phyloP scores from a whole-genome alignment of 768 basidiomycete species.

The Lyophyllum decastes region DNA sequence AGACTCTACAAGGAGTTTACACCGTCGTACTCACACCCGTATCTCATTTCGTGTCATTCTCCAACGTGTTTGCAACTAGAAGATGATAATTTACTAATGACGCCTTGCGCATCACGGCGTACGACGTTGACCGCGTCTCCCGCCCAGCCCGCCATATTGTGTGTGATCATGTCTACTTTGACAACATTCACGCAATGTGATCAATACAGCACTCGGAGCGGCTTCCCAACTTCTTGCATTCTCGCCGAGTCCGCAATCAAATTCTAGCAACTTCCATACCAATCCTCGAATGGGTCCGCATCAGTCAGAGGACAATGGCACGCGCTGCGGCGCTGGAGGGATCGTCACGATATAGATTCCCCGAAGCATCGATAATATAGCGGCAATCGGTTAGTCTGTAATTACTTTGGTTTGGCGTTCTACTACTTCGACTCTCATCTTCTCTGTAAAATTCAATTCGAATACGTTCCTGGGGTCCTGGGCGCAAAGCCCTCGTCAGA shows the following conservation, averaged over 20 bases:
- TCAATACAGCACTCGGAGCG: background rate
- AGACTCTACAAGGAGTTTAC: background rate
- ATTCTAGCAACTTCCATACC: slow-evolving; percentile 14
- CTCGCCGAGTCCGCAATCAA: slow-evolving; percentile 3
- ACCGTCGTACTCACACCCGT: background rate
- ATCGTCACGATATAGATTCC: background rate
- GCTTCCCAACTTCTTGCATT: slow-evolving; percentile 6
- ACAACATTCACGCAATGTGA: background rate
- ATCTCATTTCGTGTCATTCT: background rate
- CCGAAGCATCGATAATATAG: background rate
- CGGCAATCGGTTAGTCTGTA: background rate
- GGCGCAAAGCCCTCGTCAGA: background rate
- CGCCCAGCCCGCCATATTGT: too few species aligned
- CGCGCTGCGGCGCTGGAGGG: background rate
- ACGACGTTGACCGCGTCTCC: too few species aligned
- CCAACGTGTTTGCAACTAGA: background rate
- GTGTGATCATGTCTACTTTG: background rate
- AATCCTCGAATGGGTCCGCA: background rate
- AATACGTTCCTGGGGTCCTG: background rate
- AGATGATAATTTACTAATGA: background rate
- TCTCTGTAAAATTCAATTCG: background rate
- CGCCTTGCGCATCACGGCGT: background rate
- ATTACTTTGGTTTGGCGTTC: background rate
- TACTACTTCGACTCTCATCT: background rate
- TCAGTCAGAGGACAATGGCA: background rate